phyloP scores from a whole-genome alignment of 768 basidiomycete species.

The Ephemerocybe angulata region DNA sequence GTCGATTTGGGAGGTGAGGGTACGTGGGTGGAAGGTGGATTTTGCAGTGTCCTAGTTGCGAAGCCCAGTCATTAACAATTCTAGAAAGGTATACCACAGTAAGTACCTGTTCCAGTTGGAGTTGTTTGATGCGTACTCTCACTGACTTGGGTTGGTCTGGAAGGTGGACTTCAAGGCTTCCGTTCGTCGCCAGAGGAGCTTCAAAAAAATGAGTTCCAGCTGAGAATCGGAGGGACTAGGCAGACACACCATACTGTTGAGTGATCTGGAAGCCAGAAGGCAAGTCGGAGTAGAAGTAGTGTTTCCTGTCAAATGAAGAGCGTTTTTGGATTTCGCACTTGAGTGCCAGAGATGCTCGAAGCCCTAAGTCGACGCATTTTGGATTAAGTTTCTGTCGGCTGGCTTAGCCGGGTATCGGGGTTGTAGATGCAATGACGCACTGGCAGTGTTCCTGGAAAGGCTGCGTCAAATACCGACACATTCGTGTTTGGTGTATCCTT shows the following conservation, averaged over 20 bases:
- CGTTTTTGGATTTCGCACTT: constrained; percentile 56
- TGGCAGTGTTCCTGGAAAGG: constrained; percentile 90
- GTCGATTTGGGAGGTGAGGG: constrained; percentile 63
- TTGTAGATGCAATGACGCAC: constrained; percentile 39
- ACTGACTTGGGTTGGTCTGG: constrained; percentile 22
- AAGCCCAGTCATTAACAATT: neutral
- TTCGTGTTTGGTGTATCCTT: constrained; percentile 63
- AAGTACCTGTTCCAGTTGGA: constrained; percentile 91
- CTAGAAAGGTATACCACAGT: neutral
- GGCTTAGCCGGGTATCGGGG: constrained; percentile 8
- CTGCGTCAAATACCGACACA: constrained; percentile 79
- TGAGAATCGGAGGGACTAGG: neutral
- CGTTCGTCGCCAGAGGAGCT: constrained; percentile 80
- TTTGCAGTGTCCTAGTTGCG: constrained; percentile 81
- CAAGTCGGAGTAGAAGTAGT: constrained; percentile 96
- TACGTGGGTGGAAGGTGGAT: constrained; percentile 57
- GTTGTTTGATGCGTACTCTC: constrained; percentile 82
- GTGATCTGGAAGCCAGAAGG: constrained; percentile 97
- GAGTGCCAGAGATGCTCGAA: constrained; percentile 80
- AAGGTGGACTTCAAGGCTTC: constrained; percentile 46
- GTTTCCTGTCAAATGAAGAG: constrained; percentile 93
- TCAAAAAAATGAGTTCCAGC: constrained; percentile 3
- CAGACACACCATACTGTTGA: constrained; percentile 74
- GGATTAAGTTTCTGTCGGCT: constrained; percentile 52
- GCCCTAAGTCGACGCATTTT: constrained; percentile 71